Conservation (phyloP, 768 basidiomycete genomes). For the Suillus americanus region DNA sequence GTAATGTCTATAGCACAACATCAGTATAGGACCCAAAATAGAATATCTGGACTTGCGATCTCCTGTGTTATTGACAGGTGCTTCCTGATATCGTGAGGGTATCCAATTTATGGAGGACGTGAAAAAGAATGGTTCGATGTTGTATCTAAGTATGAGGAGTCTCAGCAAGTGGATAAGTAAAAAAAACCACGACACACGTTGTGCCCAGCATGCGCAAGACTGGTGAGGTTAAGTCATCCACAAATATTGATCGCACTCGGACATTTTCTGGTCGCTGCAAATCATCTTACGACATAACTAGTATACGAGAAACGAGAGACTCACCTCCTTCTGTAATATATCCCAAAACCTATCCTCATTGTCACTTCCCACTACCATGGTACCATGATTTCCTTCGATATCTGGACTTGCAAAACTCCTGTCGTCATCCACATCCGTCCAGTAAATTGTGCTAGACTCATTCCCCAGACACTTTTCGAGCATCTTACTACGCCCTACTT, state of each 20-base stretch:
- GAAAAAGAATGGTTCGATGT: constrained; percentile 65
- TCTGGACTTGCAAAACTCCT: constrained; percentile 11
- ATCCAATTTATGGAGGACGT: constrained; percentile 67
- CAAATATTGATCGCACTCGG: constrained; percentile 50
- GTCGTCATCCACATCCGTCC: constrained; percentile 21
- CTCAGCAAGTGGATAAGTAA: background rate
- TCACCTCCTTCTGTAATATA: constrained; percentile 31
- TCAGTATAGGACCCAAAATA: background rate
- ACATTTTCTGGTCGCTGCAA: constrained; percentile 36
- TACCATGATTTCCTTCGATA: background rate
- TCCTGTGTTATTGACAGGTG: constrained; percentile 34
- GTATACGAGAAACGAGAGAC: constrained; percentile 15
- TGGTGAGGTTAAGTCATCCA: constrained; percentile 48
- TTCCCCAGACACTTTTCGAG: constrained; percentile 17
- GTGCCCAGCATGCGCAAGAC: constrained; percentile 57
- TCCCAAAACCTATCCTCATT: constrained; percentile 35
- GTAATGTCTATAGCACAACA: constrained; percentile 47
- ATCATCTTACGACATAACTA: background rate
- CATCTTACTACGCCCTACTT: constrained; percentile 32
- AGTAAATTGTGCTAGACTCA: constrained; percentile 20
- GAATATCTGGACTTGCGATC: constrained; percentile 47
- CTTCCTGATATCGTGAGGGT: constrained; percentile 63
- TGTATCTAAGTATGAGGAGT: constrained; percentile 34
- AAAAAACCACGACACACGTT: constrained; percentile 34
- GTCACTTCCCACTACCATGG: constrained; percentile 7